These are phyloP conservation scores for Phoenix roebelenii DNA, from an alignment of 176 grass and related monocot species.

Conservation along the genomic window DNA sequence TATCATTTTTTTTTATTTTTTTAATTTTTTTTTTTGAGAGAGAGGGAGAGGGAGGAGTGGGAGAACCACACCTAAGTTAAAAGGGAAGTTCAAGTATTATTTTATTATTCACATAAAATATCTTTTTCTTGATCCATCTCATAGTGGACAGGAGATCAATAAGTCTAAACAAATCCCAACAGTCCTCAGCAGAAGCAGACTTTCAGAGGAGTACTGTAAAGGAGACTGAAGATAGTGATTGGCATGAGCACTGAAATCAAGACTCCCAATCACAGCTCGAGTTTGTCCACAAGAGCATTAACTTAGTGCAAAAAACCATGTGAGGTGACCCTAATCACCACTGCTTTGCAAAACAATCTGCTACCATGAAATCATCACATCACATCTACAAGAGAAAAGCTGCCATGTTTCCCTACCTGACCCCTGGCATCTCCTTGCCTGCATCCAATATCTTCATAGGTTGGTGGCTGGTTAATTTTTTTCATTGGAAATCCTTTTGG, in stretches of 20 bases:
- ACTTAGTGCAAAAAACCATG: conserved; percentile 19
- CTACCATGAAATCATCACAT: conserved; percentile 3
- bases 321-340: background rate
- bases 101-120: no score
- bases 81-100: no score
- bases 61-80: no score
- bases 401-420: background rate
- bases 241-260: background rate
- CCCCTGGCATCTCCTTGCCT: conserved; percentile 8
- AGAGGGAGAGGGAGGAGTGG: no score
- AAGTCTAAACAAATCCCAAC: no score
- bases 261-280: background rate
- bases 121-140: no score
- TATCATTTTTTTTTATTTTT: no score
- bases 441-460: conserved; percentile 6
- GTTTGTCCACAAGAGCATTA: conserved; percentile 18
- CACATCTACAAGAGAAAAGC: background rate
- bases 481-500: conserved; percentile 18
- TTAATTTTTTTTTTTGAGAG: no score
- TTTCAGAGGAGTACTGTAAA: no score
- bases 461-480: conserved; percentile 26
- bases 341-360: no score
- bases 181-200: no score
- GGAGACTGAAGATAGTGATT: conserved; percentile 12
- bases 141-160: no score